phyloP scores from a whole-genome alignment of 345 rosid species.

The Ceriops tagal region DNA sequence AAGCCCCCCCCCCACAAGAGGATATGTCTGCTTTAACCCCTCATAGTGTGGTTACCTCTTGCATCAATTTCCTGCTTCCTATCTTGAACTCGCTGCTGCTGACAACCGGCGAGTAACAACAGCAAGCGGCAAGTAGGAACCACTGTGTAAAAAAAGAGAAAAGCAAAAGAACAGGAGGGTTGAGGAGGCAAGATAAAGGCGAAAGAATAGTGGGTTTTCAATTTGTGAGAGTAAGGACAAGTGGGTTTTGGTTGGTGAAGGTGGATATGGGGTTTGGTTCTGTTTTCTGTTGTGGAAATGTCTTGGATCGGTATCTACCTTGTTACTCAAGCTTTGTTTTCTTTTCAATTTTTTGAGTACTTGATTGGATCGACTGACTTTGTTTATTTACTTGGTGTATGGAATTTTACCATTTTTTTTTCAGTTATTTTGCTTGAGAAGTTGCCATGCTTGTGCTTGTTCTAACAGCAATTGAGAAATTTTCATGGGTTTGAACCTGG shows the following conservation, averaged over 20 bases:
- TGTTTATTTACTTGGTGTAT: not conserved
- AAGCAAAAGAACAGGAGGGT: too few relatives aligned
- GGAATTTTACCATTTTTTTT: not conserved
- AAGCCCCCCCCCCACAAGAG: too few relatives aligned
- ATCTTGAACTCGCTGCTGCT: too few relatives aligned
- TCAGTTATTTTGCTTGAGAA: not conserved
- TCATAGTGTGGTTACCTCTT: too few relatives aligned
- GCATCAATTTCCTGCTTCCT: too few relatives aligned
- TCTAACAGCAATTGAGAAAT: not conserved
- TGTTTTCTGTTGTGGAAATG: constrained; percentile 61
- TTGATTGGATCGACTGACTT: not conserved
- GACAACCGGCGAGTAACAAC: too few relatives aligned
- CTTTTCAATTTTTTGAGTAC: too few relatives aligned
- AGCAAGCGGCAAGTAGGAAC: too few relatives aligned
- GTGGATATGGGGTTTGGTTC: constrained; percentile 54
- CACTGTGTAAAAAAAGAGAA: too few relatives aligned
- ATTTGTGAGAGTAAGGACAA: not conserved
- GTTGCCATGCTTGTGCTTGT: not conserved
- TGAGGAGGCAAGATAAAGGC: too few relatives aligned
- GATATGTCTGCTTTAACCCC: too few relatives aligned
- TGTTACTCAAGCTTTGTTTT: too few relatives aligned
- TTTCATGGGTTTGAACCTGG: not conserved
- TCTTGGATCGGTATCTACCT: constrained; percentile 61
- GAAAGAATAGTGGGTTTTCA: not conserved
- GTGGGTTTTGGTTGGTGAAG: constrained; percentile 30